phyloP scores from a whole-genome alignment of 352 stramenopile genomes.

The Phytophthora sojae region DNA sequence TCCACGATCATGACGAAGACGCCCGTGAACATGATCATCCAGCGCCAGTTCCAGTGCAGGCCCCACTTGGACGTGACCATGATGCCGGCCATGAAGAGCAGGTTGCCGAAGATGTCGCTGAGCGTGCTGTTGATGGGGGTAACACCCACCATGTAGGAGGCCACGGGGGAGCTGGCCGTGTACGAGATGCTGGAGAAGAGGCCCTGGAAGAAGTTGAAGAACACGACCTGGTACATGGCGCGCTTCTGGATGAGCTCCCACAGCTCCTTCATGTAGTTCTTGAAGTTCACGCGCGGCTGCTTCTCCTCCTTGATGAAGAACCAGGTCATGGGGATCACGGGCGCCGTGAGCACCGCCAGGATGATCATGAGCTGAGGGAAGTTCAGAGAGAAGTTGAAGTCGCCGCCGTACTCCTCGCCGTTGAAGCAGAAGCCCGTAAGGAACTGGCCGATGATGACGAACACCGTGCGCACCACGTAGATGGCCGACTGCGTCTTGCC shows the following conservation, averaged over 20 bases:
- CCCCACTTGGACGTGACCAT: constrained; percentile 32
- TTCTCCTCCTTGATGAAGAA: constrained; percentile 42
- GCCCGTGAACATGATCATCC: constrained; percentile 25
- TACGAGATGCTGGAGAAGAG: constrained; percentile 34
- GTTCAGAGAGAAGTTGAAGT: background rate
- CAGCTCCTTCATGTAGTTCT: constrained; percentile 1
- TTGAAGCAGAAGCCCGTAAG: constrained; percentile 8
- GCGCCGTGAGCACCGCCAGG: constrained; percentile 8
- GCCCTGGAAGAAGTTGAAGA: constrained; percentile 30
- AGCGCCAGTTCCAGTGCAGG: constrained; percentile 41
- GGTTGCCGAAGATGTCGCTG: constrained; percentile 27
- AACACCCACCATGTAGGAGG: constrained; percentile 34
- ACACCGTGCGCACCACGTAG: constrained; percentile 8
- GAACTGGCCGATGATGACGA: constrained; percentile 7
- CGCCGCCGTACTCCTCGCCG: constrained; percentile 9
- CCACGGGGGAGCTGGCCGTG: constrained; percentile 25
- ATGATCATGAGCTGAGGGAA: constrained; percentile 7
- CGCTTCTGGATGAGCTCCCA: constrained; percentile 30
- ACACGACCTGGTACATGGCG: constrained; percentile 41
- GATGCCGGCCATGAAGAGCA: constrained; percentile 32
- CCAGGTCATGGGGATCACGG: constrained; percentile 33
- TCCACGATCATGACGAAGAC: constrained; percentile 23
- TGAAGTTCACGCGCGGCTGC: constrained; percentile 4
- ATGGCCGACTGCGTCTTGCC: constrained; percentile 7
- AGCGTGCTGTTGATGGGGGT: constrained; percentile 33